phyloP scores from a whole-genome alignment of 2,329 filamentous ascomycete species.

The Alternaria sp. region DNA sequence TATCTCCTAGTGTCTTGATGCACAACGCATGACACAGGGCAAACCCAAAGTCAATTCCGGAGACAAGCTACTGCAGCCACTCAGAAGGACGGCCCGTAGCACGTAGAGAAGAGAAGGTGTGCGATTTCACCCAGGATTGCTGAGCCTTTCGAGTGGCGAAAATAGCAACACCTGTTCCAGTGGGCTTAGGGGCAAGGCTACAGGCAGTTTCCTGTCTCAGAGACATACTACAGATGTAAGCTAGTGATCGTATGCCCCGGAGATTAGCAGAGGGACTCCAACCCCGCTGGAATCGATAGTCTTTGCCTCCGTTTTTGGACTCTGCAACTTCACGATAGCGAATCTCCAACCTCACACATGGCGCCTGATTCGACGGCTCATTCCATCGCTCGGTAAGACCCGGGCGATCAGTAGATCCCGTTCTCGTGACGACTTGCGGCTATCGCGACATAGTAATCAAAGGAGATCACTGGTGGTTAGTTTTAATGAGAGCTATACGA shows the following conservation, averaged over 20 bases:
- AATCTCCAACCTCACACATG: not conserved
- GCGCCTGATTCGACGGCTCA: constrained; percentile 4
- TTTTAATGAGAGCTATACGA: not conserved
- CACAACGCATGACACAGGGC: constrained; percentile 32
- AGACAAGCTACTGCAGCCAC: constrained; percentile 16
- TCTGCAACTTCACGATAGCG: constrained; percentile 1
- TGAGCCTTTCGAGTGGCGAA: constrained; percentile 14
- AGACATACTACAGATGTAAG: constrained; percentile 12
- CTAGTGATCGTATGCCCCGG: constrained; percentile 11
- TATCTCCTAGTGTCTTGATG: constrained; percentile 22
- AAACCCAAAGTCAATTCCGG: constrained; percentile 21
- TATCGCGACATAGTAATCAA: not conserved
- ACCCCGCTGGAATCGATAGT: constrained; percentile 22
- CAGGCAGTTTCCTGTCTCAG: constrained; percentile 16
- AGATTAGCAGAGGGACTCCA: constrained; percentile 21
- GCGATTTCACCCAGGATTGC: constrained; percentile 9
- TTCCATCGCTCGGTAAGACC: constrained; percentile 3
- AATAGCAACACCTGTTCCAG: constrained; percentile 13
- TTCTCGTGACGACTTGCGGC: constrained; percentile 7
- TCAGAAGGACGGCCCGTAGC: constrained; percentile 14
- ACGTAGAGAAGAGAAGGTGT: constrained; percentile 13
- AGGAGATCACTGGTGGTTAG: not conserved
- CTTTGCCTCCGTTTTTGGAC: constrained; percentile 19
- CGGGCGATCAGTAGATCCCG: constrained; percentile 9
- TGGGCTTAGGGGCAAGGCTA: constrained; percentile 5